Base-by-base conservation (phyloP, 2,329 filamentous ascomycete species). In the Claviceps monticola region DNA sequence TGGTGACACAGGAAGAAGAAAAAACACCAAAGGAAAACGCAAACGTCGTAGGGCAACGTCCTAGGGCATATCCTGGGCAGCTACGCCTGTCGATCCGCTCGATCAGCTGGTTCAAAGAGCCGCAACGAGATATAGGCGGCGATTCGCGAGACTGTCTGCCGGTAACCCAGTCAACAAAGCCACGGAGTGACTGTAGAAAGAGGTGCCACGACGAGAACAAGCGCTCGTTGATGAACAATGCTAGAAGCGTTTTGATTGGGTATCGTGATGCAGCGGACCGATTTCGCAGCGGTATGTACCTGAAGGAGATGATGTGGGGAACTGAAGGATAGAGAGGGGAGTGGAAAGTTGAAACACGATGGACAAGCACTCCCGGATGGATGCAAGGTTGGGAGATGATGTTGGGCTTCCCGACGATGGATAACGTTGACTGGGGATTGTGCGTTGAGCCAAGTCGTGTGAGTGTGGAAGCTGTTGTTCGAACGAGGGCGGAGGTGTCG, bases 51-150 rank as follows among this genome's bases (percentile, higher is more conserved):
- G 39, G 46, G 26, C 26, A 41, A 16, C 13, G 37, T 50, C 47
- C 55, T 50, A 58, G 49, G 54, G 49, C 56, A 58, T 58, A 53
- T 50, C 54, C 54, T 52, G 48, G 48, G 46, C 21, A 42, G 36
- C 39, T 26, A 41, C 43, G 19, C 48, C 46, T 37, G 29, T 13
- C n/a, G 16, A 17, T 50, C n/a, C 36, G 47, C 48, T 46, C 37
- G 36, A 13, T 26, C 7, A 42, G 37, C 16, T 41, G 41, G 2
- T 21, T 23, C 37, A 29, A 42, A 46, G 19, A n/a, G 17, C 8
- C n/a, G 49, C 36, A 17, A 50, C 42, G 49, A 34, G 23, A 39
- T 49, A 49, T 17, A 19, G 47, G 48, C 16, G n/a, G 37, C 38
- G 11, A 42, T 42, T 42, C 16, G 48, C 48, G 23, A 43, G 23